phyloP scores from a whole-genome alignment of 306 rosid species.

The Sindora glabra region DNA sequence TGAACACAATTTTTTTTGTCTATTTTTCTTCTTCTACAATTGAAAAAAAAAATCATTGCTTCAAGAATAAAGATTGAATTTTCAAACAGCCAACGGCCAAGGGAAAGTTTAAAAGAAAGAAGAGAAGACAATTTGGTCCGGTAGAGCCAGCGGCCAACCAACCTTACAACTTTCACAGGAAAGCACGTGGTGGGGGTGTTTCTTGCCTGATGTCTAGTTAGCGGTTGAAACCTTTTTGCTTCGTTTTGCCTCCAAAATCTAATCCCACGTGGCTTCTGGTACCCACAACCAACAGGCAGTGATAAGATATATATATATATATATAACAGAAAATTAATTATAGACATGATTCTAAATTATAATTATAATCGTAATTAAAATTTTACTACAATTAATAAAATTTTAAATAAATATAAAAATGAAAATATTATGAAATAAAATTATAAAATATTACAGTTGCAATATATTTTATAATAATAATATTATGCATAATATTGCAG shows the following conservation, averaged over 20 bases:
- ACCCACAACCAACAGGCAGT: neutral
- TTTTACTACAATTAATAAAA: no score
- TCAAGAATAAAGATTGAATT: neutral
- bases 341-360: no score
- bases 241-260: conserved; percentile 8
- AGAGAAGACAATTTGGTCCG: neutral
- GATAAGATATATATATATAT: no score
- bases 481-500: no score
- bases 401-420: no score
- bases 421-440: no score
- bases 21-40: neutral
- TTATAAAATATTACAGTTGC: no score
- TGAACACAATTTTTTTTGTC: no score
- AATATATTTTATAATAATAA: no score
- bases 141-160: conserved; percentile 38
- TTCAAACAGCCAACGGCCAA: neutral
- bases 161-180: conserved; percentile 9
- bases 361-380: no score
- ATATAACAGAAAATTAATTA: neutral
- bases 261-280: neutral
- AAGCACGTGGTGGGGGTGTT: conserved; percentile 32
- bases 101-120: neutral
- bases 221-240: conserved; percentile 17
- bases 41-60: neutral
- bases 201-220: neutral